Percentiles rank a stretch among this genome's conserved stretches.
Conservation (phyloP, 2,329 filamentous ascomycete species). For the Fusarium bulbicola region DNA sequence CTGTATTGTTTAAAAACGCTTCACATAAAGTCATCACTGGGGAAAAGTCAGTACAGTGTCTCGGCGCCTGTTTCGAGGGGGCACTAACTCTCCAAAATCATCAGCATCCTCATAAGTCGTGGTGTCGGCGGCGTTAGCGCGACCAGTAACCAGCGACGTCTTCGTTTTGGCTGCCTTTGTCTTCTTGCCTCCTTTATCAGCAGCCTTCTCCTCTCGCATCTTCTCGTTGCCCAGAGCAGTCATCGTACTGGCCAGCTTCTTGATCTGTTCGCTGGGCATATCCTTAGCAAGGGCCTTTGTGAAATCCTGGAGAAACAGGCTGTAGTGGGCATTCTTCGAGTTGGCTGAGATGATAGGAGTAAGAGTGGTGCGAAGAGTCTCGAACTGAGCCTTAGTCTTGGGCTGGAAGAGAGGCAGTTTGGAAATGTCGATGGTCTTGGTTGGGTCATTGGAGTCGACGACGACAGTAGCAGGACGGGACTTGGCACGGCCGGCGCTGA, state of each 20-base stretch:
- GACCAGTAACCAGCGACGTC: slow-evolving; percentile 76
- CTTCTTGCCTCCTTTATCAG: slow-evolving; percentile 96
- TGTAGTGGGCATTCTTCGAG: slow-evolving; percentile 89
- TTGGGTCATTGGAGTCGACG: slow-evolving; percentile 77
- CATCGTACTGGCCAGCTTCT: slow-evolving; percentile 89
- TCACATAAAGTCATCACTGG: slow-evolving; percentile 79
- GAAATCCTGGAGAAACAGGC: slow-evolving; percentile 91
- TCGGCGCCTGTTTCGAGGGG: not conserved
- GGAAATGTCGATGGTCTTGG: slow-evolving; percentile 81
- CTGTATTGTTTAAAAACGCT: slow-evolving; percentile 35
- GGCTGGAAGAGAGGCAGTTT: slow-evolving; percentile 88
- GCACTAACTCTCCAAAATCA: slow-evolving; percentile 82
- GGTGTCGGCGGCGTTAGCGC: slow-evolving; percentile 73
- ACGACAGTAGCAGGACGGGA: slow-evolving; percentile 72
- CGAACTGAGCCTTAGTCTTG: slow-evolving; percentile 85
- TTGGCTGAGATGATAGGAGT: slow-evolving; percentile 79
- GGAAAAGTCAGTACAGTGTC: slow-evolving; percentile 28
- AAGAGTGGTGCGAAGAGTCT: slow-evolving; percentile 79
- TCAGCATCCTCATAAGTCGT: slow-evolving; percentile 79
- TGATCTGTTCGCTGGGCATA: slow-evolving; percentile 90
- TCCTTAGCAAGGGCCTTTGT: slow-evolving; percentile 87
- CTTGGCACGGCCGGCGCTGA: slow-evolving; percentile 72
- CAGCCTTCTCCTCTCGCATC: slow-evolving; percentile 96
- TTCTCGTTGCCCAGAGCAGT: slow-evolving; percentile 97
- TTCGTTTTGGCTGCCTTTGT: slow-evolving; percentile 96